Evolutionary conservation across 495 filamentous ascomycete species (phyloP).

Genomic region (Penicillium coffeae): DNA sequence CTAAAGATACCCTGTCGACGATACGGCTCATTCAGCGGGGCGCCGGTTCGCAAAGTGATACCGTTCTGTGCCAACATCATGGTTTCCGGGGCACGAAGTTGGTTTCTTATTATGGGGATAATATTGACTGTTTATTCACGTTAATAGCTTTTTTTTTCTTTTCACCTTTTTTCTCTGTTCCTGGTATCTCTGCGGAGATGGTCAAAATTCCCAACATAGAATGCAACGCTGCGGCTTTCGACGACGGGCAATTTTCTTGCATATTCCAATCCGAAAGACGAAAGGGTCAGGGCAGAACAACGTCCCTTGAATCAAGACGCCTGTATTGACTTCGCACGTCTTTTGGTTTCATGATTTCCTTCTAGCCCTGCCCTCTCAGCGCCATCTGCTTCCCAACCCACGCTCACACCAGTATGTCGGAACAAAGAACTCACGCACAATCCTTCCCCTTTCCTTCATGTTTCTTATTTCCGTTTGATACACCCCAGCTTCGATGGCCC

Average conservation of each 20-base stretch:
- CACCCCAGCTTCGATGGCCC: not conserved
- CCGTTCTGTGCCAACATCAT: conserved; percentile 41
- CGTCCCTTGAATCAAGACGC: not conserved
- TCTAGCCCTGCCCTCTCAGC: not conserved
- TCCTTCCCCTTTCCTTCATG: conserved; percentile 5
- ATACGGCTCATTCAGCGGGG: conserved; percentile 30
- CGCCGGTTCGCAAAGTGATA: conserved; percentile 36
- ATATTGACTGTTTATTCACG: conserved; percentile 49
- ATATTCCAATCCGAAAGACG: not conserved
- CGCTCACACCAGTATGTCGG: not conserved
- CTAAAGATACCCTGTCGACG: conserved; percentile 35
- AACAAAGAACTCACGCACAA: conserved; percentile 7
- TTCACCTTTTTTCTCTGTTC: conserved; percentile 23
- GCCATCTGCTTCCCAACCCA: not conserved
- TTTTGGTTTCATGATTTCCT: not conserved
- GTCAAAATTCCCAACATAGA: conserved; percentile 23
- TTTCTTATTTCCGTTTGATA: conserved; percentile 19
- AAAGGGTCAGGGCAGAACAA: not conserved
- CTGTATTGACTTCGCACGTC: not conserved
- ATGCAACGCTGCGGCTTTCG: conserved; percentile 17
- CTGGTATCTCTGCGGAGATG: conserved; percentile 27
- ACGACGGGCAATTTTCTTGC: conserved; percentile 16
- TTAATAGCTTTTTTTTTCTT: conserved; percentile 44
- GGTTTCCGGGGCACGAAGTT: conserved; percentile 39
- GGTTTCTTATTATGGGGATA: conserved; percentile 43